These are phyloP conservation scores for Plasmopara viticola DNA, from an alignment of 352 stramenopile genomes.

Conservation along the genomic window DNA sequence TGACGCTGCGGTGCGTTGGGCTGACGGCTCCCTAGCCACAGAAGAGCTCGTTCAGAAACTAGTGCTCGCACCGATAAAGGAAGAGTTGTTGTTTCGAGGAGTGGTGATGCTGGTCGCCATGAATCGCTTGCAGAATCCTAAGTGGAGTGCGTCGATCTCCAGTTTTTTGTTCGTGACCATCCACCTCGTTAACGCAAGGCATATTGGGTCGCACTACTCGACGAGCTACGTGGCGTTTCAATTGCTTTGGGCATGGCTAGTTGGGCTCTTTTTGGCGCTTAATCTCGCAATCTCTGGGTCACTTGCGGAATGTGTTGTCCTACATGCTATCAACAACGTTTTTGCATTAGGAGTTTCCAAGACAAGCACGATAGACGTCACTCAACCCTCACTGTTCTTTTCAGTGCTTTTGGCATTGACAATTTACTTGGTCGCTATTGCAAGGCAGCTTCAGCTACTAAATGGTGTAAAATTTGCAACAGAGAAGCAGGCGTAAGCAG, in stretches of 20 bases:
- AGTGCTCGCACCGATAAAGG: constrained; percentile 36
- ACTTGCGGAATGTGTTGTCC: constrained; percentile 41
- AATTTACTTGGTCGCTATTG: constrained; percentile 18
- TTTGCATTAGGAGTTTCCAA: constrained; percentile 35
- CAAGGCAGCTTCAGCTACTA: constrained; percentile 17
- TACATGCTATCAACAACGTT: constrained; percentile 58
- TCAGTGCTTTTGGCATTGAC: constrained; percentile 5
- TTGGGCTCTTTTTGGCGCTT: constrained; percentile 43
- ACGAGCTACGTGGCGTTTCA: constrained; percentile 37
- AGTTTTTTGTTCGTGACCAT: constrained; percentile 41
- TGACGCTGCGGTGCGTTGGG: constrained; percentile 5
- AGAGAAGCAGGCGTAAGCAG: not conserved
- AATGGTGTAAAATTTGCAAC: not conserved
- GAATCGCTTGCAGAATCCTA: constrained; percentile 29
- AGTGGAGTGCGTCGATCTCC: constrained; percentile 24
- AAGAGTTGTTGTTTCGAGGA: constrained; percentile 67
- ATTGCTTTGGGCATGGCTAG: constrained; percentile 32
- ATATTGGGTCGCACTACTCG: constrained; percentile 18
- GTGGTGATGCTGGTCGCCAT: constrained; percentile 38
- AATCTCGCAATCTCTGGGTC: constrained; percentile 31
- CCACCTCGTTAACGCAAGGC: constrained; percentile 37
- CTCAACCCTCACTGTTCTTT: constrained; percentile 3
- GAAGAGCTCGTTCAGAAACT: constrained; percentile 23
- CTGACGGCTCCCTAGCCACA: constrained; percentile 9
- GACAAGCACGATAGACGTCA: constrained; percentile 8